Evolutionary conservation across 805 yeast genomes (phyloP).

Genomic region (Kodamaea kakaduensis): DNA sequence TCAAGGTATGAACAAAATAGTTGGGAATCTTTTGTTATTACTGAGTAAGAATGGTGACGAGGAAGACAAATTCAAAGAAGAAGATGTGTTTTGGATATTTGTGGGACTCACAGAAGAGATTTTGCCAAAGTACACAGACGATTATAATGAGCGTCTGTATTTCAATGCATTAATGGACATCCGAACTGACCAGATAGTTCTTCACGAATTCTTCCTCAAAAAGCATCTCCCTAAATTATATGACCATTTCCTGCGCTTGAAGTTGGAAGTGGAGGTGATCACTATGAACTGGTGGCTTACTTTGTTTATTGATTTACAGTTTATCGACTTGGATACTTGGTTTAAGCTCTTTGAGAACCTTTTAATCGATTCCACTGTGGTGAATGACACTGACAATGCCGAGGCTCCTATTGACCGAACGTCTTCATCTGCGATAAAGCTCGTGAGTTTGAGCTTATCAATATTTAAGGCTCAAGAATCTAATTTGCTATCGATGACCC

Average conservation of each 20-base stretch:
- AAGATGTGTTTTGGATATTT: constrained; percentile 53
- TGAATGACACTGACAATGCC: background rate
- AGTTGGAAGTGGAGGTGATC: constrained; percentile 46
- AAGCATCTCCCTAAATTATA: constrained; percentile 37
- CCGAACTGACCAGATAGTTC: constrained; percentile 36
- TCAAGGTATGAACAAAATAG: constrained; percentile 61
- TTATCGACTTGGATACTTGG: constrained; percentile 48
- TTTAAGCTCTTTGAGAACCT: constrained; percentile 51
- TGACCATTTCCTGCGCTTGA: constrained; percentile 29
- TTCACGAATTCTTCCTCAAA: constrained; percentile 30
- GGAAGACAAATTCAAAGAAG: constrained; percentile 25
- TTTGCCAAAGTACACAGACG: constrained; percentile 36
- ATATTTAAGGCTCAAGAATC: constrained; percentile 35
- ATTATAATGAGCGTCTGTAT: constrained; percentile 8
- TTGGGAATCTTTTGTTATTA: constrained; percentile 43
- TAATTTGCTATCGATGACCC: constrained; percentile 20
- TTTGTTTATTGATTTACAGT: constrained; percentile 43
- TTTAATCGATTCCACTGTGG: constrained; percentile 16
- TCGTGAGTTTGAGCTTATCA: constrained; percentile 32
- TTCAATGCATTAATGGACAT: constrained; percentile 23
- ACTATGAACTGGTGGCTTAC: constrained; percentile 57
- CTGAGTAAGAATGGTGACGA: constrained; percentile 8
- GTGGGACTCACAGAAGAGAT: constrained; percentile 47
- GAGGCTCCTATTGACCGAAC: constrained; percentile 4
- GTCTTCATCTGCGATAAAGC: constrained; percentile 19